These are phyloP conservation scores for Aspergillus proliferans DNA, from an alignment of 2,329 filamentous ascomycete species.

Conservation along the genomic window DNA sequence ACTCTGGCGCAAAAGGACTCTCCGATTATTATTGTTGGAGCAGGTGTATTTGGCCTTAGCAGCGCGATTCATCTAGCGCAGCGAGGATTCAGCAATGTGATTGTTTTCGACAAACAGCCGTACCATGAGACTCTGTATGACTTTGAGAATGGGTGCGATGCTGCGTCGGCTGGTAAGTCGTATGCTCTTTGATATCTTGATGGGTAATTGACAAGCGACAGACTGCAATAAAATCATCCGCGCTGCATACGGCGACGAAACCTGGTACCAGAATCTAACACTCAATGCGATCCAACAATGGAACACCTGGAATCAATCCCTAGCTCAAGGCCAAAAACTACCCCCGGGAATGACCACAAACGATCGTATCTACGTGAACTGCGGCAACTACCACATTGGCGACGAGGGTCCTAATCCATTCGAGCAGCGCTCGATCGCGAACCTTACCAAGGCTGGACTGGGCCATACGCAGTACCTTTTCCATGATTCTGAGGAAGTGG, in stretches of 20 bases:
- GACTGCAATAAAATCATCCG: slow-evolving; percentile 45
- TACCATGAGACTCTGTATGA: slow-evolving; percentile 38
- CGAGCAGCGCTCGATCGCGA: slow-evolving; percentile 32
- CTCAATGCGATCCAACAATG: slow-evolving; percentile 39
- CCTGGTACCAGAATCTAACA: slow-evolving; percentile 43
- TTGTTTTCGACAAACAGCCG: slow-evolving; percentile 45
- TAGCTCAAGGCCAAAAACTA: slow-evolving; percentile 16
- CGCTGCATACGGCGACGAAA: slow-evolving; percentile 38
- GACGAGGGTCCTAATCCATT: slow-evolving; percentile 18
- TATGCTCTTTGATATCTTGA: not conserved
- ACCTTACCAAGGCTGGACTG: slow-evolving; percentile 31
- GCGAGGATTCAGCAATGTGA: slow-evolving; percentile 44
- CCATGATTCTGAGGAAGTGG: slow-evolving; percentile 19
- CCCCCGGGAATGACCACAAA: slow-evolving; percentile 33
- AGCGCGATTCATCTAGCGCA: slow-evolving; percentile 41
- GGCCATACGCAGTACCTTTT: slow-evolving; percentile 32
- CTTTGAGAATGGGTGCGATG: slow-evolving; percentile 38
- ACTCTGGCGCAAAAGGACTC: slow-evolving; percentile 2
- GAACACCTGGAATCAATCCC: slow-evolving; percentile 40
- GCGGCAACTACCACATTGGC: slow-evolving; percentile 24
- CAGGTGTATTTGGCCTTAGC: slow-evolving; percentile 39
- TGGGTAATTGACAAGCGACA: not conserved
- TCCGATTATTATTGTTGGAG: slow-evolving; percentile 37
- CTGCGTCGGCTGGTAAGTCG: slow-evolving; percentile 36
- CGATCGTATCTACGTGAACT: slow-evolving; percentile 36